Evolutionary conservation across 306 rosid genomes (phyloP).

Genomic region (Datisca glomerata): DNA sequence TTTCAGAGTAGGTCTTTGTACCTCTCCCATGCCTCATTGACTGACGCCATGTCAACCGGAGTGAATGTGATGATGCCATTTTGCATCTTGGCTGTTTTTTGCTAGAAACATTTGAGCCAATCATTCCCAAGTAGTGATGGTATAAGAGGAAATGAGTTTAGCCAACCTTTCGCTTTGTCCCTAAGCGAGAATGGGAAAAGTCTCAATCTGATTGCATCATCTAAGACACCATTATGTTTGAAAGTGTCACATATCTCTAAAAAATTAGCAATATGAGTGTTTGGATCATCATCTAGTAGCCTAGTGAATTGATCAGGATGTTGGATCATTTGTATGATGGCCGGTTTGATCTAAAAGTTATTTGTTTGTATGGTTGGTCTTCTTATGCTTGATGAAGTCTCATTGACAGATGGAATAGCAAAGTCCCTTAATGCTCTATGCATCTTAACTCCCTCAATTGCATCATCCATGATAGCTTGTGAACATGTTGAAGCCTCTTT

Average conservation of each 20-base stretch:
- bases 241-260: neutral
- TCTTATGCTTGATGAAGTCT: neutral
- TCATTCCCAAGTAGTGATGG: too few species aligned
- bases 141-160: too few species aligned
- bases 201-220: too few species aligned
- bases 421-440: neutral
- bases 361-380: neutral
- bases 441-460: neutral
- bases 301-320: neutral
- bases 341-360: neutral
- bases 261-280: neutral
- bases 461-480: neutral
- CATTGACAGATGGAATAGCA: neutral
- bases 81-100: too few species aligned
- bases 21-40: too few species aligned
- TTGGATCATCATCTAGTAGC: neutral
- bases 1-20: too few species aligned
- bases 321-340: neutral
- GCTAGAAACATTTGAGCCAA: too few species aligned
- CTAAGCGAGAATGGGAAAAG: too few species aligned
- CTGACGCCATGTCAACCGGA: too few species aligned
- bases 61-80: too few species aligned
- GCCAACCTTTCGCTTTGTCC: too few species aligned
- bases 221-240: too few species aligned
- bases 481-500: neutral